These are phyloP conservation scores for Waltiozyma sp. DNA, from an alignment of 1,139 yeast genomes.

Conservation along the genomic window DNA sequence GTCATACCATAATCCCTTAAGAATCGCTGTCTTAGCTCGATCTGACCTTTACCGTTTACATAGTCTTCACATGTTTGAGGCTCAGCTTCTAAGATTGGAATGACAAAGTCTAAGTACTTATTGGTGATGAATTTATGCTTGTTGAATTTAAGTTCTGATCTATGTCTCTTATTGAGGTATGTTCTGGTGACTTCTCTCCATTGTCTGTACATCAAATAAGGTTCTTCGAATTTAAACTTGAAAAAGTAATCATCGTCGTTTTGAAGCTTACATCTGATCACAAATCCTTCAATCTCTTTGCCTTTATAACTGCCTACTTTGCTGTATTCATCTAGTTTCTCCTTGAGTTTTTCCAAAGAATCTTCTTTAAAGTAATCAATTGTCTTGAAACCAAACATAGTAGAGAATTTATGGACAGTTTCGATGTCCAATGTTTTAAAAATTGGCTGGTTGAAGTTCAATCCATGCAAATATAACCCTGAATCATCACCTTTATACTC, in stretches of 20 bases:
- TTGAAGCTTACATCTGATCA: constrained; percentile 46
- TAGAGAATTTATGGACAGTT: constrained; percentile 49
- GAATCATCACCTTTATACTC: constrained; percentile 56
- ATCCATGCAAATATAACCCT: constrained; percentile 84
- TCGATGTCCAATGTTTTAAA: constrained; percentile 59
- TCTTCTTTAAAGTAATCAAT: constrained; percentile 36
- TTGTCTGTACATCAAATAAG: constrained; percentile 81
- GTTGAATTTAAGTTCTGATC: constrained; percentile 31
- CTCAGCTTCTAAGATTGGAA: constrained; percentile 37
- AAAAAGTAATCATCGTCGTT: constrained; percentile 51
- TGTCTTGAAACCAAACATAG: constrained; percentile 58
- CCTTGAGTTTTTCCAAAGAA: constrained; percentile 31
- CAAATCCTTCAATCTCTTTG: constrained; percentile 87
- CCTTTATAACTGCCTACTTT: constrained; percentile 63
- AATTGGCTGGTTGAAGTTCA: constrained; percentile 54
- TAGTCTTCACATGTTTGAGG: constrained; percentile 36
- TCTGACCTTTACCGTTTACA: constrained; percentile 57
- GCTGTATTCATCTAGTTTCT: constrained; percentile 45
- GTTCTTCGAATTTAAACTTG: constrained; percentile 93
- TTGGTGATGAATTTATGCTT: constrained; percentile 51
- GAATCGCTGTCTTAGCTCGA: constrained; percentile 54
- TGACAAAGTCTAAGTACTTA: constrained; percentile 58
- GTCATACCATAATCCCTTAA: constrained; percentile 36
- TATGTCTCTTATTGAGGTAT: constrained; percentile 34
- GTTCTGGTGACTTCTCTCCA: constrained; percentile 78